These are phyloP conservation scores for Epichloe brachyelytri DNA, from an alignment of 2,329 filamentous ascomycete species.

Conservation along the genomic window DNA sequence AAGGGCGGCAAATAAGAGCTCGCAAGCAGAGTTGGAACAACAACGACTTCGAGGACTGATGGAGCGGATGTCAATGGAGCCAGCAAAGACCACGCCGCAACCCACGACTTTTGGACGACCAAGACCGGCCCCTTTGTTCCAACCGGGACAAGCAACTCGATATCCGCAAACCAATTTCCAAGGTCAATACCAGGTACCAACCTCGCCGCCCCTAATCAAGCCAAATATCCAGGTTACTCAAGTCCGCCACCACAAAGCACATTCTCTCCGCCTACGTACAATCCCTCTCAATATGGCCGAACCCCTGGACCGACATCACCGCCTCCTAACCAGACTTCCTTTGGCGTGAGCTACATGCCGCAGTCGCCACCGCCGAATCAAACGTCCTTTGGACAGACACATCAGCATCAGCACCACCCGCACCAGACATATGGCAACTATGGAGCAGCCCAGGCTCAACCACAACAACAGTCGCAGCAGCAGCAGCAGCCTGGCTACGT, in stretches of 20 bases:
- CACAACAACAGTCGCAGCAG: constrained; percentile 1
- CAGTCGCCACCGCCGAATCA: constrained; percentile 49
- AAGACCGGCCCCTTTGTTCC: constrained; percentile 34
- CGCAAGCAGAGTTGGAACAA: constrained; percentile 69
- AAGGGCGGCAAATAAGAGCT: constrained; percentile 45
- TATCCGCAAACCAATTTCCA: constrained; percentile 43
- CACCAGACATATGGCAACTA: constrained; percentile 25
- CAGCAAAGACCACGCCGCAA: constrained; percentile 26
- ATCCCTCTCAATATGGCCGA: constrained; percentile 45
- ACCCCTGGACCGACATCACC: constrained; percentile 46
- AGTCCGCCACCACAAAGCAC: constrained; percentile 27
- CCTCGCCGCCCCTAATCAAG: constrained; percentile 39
- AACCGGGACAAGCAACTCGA: constrained; percentile 29
- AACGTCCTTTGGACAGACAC: constrained; percentile 28
- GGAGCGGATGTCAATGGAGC: constrained; percentile 90
- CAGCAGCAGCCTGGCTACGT: constrained; percentile 29
- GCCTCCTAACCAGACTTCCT: constrained; percentile 47
- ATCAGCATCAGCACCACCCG: constrained; percentile 33
- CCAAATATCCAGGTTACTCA: constrained; percentile 29
- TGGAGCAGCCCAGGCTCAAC: constrained; percentile 19
- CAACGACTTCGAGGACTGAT: constrained; percentile 79
- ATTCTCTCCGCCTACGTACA: constrained; percentile 41
- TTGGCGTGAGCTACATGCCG: constrained; percentile 28
- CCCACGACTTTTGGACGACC: constrained; percentile 12
- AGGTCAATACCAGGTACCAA: constrained; percentile 47